A percentile compares a stretch with the other conserved stretches of the same genome.
phyloP scores from a whole-genome alignment of 306 rosid genomes.

The Citrullus mucosospermus region DNA sequence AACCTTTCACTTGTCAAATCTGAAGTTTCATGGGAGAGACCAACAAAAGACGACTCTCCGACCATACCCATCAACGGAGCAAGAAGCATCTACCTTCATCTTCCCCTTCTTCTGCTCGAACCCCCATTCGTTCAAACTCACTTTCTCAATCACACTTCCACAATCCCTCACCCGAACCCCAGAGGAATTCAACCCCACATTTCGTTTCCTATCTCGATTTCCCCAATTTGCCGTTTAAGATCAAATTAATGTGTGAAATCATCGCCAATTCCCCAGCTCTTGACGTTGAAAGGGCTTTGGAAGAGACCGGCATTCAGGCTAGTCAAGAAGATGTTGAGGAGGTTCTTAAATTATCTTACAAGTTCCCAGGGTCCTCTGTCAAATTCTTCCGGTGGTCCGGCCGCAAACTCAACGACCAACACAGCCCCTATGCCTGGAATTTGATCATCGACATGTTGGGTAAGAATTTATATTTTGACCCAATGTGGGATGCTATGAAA shows the following conservation, averaged over 20 bases:
- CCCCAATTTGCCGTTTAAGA: constrained; percentile 18
- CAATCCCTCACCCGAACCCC: neutral
- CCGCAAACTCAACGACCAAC: constrained; percentile 30
- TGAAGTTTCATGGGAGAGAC: neutral
- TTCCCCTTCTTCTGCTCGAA: neutral
- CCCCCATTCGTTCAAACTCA: neutral
- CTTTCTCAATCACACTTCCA: neutral
- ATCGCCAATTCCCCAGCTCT: constrained; percentile 29
- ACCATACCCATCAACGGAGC: neutral
- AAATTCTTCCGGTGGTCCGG: constrained; percentile 72
- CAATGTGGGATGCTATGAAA: constrained; percentile 62
- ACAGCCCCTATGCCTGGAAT: constrained; percentile 63
- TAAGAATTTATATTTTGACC: constrained; percentile 38
- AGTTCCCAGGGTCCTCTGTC: constrained; percentile 38
- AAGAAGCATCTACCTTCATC: constrained; percentile 3
- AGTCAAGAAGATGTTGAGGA: constrained; percentile 40
- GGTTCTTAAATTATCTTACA: constrained; percentile 48
- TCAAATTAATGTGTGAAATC: constrained; percentile 32
- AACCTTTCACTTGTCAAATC: neutral
- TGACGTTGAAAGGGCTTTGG: constrained; percentile 24
- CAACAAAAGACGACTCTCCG: constrained; percentile 2
- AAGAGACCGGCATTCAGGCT: constrained; percentile 18
- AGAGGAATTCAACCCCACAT: neutral
- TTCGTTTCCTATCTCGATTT: constrained; percentile 31
- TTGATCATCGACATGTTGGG: constrained; percentile 50